These are phyloP conservation scores for Linnemannia zychae DNA, from an alignment of 192 early-diverging fungal genomes.

Conservation along the genomic window DNA sequence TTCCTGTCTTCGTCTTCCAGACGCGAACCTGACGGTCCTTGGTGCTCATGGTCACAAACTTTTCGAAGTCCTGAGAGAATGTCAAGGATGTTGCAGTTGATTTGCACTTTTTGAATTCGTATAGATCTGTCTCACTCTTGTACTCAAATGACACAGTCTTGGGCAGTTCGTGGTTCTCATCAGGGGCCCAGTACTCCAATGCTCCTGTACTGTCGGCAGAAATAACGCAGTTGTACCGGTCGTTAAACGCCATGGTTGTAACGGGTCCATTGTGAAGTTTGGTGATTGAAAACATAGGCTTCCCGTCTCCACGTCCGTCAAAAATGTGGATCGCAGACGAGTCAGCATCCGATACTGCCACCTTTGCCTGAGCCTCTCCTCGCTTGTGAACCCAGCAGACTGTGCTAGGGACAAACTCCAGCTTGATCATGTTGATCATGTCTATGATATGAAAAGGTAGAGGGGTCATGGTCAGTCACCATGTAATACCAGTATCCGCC, in stretches of 20 bases:
- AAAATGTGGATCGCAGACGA: conserved; percentile 81
- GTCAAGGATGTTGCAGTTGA: conserved; percentile 81
- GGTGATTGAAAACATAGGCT: conserved; percentile 72
- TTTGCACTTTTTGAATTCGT: conserved; percentile 95
- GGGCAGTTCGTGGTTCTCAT: conserved; percentile 75
- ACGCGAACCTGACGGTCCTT: conserved; percentile 89
- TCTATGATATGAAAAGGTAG: conserved; percentile 62
- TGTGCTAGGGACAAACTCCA: conserved; percentile 79
- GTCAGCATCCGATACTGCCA: conserved; percentile 89
- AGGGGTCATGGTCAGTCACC: neutral
- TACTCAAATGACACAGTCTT: conserved; percentile 77
- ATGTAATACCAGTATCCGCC: neutral
- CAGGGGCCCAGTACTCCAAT: conserved; percentile 94
- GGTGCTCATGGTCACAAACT: conserved; percentile 91
- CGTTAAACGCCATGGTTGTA: conserved; percentile 87
- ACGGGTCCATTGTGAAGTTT: conserved; percentile 82
- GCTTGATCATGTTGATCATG: conserved; percentile 96
- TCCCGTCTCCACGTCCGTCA: conserved; percentile 81
- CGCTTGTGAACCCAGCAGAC: conserved; percentile 90
- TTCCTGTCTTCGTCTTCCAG: conserved; percentile 87
- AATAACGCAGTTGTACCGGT: conserved; percentile 79
- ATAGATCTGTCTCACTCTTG: conserved; percentile 96
- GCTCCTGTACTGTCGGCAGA: conserved; percentile 90
- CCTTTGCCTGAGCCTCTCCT: conserved; percentile 84
- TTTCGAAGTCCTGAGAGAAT: conserved; percentile 84